A percentile compares a stretch with the other conserved stretches of the same genome.
Evolutionary conservation across 140 eudicot genomes (phyloP).

Genomic region (Oenanthe javanica): DNA sequence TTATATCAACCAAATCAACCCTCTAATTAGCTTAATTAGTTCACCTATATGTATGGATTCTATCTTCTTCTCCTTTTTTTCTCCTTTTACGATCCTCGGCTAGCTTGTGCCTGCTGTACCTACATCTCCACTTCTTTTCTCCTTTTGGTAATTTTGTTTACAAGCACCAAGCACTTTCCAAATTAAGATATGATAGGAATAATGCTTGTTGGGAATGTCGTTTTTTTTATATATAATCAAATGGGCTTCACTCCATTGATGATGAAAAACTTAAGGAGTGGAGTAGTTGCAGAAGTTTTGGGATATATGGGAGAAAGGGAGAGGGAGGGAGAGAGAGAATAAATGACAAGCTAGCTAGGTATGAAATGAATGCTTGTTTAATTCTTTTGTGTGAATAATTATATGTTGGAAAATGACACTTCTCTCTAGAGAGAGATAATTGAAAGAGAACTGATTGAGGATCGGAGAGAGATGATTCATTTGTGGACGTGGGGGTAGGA

Average conservation of each 20-base stretch:
- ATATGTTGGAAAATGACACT: conserved; percentile 98
- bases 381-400: conserved; percentile 96
- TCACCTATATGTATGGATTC: background rate
- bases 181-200: no score
- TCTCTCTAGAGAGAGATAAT: conserved; percentile 22
- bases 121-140: background rate
- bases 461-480: conserved; percentile 31
- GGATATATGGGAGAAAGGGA: conserved; percentile 16
- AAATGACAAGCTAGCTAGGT: conserved; percentile 43
- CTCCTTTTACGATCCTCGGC: background rate
- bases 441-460: no score
- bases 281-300: conserved; percentile 66
- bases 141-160: background rate
- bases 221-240: background rate
- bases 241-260: conserved; percentile 15
- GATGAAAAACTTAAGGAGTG: conserved; percentile 24
- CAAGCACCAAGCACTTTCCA: background rate
- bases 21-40: conserved; percentile 9
- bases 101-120: background rate
- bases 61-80: background rate
- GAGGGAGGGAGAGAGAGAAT: conserved; percentile 17
- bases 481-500: conserved; percentile 94
- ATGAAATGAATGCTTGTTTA: conserved; percentile 91
- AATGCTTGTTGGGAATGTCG: conserved; percentile 16
- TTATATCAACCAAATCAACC: conserved; percentile 1